phyloP scores from a whole-genome alignment of 2,329 filamentous ascomycete genomes.

The Akanthomyces lecanii region DNA sequence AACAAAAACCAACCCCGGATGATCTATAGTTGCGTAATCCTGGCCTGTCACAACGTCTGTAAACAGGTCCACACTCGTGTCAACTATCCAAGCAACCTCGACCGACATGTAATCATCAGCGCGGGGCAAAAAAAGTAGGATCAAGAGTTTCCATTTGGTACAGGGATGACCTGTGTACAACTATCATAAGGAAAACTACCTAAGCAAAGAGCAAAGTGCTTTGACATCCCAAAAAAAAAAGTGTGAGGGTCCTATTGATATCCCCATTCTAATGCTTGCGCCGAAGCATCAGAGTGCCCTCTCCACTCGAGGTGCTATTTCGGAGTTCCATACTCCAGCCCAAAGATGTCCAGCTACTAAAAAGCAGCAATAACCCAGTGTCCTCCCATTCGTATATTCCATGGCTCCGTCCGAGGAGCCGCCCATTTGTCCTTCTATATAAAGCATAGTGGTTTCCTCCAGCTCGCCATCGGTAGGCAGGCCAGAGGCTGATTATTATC shows the following conservation, averaged over 20 bases:
- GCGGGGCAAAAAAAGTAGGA: neutral
- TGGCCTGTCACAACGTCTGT: too few species aligned
- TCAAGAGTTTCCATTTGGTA: constrained; percentile 13
- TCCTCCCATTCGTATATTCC: constrained; percentile 3
- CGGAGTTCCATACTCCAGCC: neutral
- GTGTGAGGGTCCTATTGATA: constrained; percentile 15
- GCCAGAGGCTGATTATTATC: constrained; percentile 6
- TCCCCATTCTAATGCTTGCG: constrained; percentile 7
- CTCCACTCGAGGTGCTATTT: constrained; percentile 1
- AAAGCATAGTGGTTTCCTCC: constrained; percentile 8
- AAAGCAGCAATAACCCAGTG: neutral
- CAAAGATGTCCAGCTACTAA: neutral
- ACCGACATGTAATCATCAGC: too few species aligned
- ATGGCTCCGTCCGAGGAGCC: neutral
- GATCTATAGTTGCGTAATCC: too few species aligned
- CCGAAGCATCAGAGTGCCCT: constrained; percentile 4
- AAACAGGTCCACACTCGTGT: too few species aligned
- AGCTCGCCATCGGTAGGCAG: neutral
- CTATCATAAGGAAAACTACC: constrained; percentile 11
- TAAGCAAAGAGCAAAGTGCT: constrained; percentile 8
- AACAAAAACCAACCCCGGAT: too few species aligned
- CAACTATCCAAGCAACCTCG: too few species aligned
- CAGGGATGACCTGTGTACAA: neutral
- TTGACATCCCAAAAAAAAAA: constrained; percentile 14
- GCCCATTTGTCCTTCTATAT: constrained; percentile 4